Percentiles rank a stretch among this genome's conserved stretches.
Conservation (phyloP, 768 basidiomycete genomes). For the Leucocoprinus leucothites region DNA sequence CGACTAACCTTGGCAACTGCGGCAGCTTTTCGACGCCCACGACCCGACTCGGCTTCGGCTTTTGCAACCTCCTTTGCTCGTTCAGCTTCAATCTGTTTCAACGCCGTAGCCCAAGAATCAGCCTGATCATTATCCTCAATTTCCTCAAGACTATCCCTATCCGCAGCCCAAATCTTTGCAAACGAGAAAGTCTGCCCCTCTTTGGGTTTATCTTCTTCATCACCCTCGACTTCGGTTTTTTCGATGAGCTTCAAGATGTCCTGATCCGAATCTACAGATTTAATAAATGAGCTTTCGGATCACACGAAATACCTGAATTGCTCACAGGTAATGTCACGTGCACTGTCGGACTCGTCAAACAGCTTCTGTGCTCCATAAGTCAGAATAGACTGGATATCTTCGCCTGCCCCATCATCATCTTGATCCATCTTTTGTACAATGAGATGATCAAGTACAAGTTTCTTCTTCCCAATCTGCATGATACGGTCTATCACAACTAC, state of each 20-base stretch:
- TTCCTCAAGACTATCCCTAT: constrained; percentile 69
- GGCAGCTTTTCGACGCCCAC: constrained; percentile 77
- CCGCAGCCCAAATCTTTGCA: constrained; percentile 89
- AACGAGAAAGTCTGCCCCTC: constrained; percentile 74
- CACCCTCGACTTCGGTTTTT: constrained; percentile 74
- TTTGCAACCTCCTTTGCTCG: constrained; percentile 37
- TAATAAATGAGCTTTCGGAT: not conserved
- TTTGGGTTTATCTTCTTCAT: constrained; percentile 45
- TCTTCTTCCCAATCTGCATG: constrained; percentile 91
- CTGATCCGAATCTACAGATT: constrained; percentile 64
- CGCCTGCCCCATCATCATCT: constrained; percentile 64
- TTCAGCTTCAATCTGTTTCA: constrained; percentile 49
- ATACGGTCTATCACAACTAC: constrained; percentile 68
- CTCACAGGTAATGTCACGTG: constrained; percentile 71
- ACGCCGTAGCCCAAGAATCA: constrained; percentile 81
- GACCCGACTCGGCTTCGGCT: constrained; percentile 58
- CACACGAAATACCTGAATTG: not conserved
- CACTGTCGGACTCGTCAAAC: constrained; percentile 53
- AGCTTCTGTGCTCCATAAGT: constrained; percentile 86
- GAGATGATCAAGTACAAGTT: constrained; percentile 89
- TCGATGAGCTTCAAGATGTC: constrained; percentile 87
- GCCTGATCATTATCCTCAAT: constrained; percentile 58
- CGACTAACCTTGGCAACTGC: constrained; percentile 43
- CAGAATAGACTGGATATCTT: constrained; percentile 86
- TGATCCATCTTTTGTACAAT: constrained; percentile 97